These are phyloP conservation scores for Porpolomopsis calyptriformis DNA, from an alignment of 768 basidiomycete genomes.

Conservation along the genomic window DNA sequence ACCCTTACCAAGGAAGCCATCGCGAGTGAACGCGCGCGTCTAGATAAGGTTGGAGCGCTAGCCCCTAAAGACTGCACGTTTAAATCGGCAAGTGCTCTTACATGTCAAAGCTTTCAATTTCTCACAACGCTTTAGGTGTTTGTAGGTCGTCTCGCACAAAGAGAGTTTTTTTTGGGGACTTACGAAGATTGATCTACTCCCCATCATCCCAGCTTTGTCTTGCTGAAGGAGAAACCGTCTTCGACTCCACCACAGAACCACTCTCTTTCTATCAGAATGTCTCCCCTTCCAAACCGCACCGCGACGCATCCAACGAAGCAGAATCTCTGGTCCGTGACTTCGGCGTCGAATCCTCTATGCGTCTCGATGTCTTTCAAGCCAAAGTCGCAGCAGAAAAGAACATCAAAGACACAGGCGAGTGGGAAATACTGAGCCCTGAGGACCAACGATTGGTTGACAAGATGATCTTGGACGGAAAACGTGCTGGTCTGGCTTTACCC, in stretches of 20 bases:
- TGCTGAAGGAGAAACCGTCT: constrained; percentile 46
- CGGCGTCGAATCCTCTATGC: constrained; percentile 68
- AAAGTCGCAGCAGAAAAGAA: constrained; percentile 63
- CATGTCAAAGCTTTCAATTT: constrained; percentile 3
- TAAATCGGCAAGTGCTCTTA: constrained; percentile 40
- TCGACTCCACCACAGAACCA: constrained; percentile 44
- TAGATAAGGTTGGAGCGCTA: constrained; percentile 52
- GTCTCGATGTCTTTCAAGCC: constrained; percentile 67
- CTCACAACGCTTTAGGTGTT: constrained; percentile 42
- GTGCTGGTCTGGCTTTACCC: constrained; percentile 67
- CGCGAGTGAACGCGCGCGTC: constrained; percentile 39
- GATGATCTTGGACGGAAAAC: constrained; percentile 67
- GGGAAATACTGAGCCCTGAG: constrained; percentile 54
- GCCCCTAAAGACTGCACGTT: constrained; percentile 50
- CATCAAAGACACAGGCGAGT: constrained; percentile 48
- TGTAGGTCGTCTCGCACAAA: constrained; percentile 36
- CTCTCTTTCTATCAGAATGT: constrained; percentile 78
- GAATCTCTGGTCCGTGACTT: constrained; percentile 65
- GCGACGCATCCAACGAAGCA: constrained; percentile 69
- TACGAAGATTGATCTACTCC: constrained; percentile 5
- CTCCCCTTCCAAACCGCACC: constrained; percentile 59
- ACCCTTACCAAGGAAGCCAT: constrained; percentile 49
- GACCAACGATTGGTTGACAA: constrained; percentile 73
- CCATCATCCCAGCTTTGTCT: constrained; percentile 39
- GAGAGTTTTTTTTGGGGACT: no score